Base-by-base conservation (phyloP, 2,329 filamentous ascomycete species). In the Fusarium nanum region DNA sequence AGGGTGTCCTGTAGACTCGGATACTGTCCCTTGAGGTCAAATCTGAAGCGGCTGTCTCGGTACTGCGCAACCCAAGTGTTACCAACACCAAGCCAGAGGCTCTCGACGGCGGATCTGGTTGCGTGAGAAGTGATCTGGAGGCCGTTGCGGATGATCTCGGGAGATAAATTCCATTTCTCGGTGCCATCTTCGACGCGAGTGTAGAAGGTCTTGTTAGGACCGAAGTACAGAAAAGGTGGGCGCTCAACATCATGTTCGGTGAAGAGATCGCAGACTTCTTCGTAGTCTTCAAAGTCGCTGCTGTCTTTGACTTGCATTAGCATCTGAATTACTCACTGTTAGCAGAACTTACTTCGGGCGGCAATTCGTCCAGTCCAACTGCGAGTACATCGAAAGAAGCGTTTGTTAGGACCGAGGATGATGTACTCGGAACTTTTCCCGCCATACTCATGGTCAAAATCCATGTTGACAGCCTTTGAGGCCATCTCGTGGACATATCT, bases 21-120 rank as follows among this genome's bases (percentile, higher is more conserved):
- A 25, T 75, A 75, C 22, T 57, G 60, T 1, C 62, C 71, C 13
- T 59, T 44, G 37, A 75, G 69, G 11, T 74, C 60, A 18, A 71
- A 66, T 9, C 55, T 55, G 32, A 67, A 68, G 37, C 28, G 56
- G 9, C 50, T 54, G 49, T 73, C 67, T 27, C 64, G 57, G n/a
- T 73, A 73, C 50, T 75, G 73, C 5, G 60, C 71, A 14, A 75
- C 71, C 56, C 71, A 75, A n/a, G 73, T 50, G 20, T 49, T 59
- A 5, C 48, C 47, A n/a, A 44, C 30, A 18, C 73, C 73, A 11
- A 75, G 69, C 73, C 73, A 75, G n/a, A 75, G 61, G 5, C 61
- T 45, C 14, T 63, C 48, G 4, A 60, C 56, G 10, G 48, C 60
- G 22, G 68, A 71, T 23, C 48, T 48, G 7, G 50, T 41, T 7